Conservation (phyloP, 768 basidiomycete genomes). For the Epithele typhae region DNA sequence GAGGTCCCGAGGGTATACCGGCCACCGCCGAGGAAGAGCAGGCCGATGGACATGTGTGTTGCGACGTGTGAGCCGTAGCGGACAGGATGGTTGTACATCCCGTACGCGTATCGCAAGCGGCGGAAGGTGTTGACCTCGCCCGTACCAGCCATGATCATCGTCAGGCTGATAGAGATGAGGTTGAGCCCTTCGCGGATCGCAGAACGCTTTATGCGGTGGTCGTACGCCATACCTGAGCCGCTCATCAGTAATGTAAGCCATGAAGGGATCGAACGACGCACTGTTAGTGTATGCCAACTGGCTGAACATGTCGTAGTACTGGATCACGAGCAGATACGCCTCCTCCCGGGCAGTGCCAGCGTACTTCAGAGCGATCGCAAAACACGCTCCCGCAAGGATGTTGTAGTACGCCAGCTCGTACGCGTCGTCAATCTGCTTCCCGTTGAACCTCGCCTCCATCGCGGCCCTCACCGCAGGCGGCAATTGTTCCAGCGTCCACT, state of each 20-base stretch:
- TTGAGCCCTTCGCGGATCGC: conserved; percentile 86
- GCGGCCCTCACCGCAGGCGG: conserved; percentile 61
- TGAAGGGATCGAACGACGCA: conserved; percentile 31
- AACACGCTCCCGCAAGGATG: conserved; percentile 87
- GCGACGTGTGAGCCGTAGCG: conserved; percentile 89
- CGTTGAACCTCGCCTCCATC: conserved; percentile 46
- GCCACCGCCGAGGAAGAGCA: conserved; percentile 92
- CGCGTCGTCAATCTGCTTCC: conserved; percentile 57
- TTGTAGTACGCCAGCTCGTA: conserved; percentile 90
- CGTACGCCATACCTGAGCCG: conserved; percentile 65
- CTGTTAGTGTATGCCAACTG: conserved; percentile 65
- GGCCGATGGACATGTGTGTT: conserved; percentile 84
- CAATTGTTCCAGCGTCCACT: conserved; percentile 71
- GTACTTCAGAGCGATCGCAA: conserved; percentile 87
- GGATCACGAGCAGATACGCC: conserved; percentile 79
- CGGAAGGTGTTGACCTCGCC: conserved; percentile 90
- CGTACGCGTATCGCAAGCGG: conserved; percentile 84
- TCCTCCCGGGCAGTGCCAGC: conserved; percentile 92
- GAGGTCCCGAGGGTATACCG: conserved; percentile 90
- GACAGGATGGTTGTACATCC: conserved; percentile 68
- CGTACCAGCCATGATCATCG: conserved; percentile 96
- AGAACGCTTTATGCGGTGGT: conserved; percentile 83
- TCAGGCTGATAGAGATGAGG: conserved; percentile 78
- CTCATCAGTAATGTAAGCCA: too few relatives aligned
- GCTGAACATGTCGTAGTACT: conserved; percentile 77